A percentile compares a stretch with the other conserved stretches of the same genome.
Conservation (phyloP, 164 flowering plant genomes). For the Santalum album region DNA sequence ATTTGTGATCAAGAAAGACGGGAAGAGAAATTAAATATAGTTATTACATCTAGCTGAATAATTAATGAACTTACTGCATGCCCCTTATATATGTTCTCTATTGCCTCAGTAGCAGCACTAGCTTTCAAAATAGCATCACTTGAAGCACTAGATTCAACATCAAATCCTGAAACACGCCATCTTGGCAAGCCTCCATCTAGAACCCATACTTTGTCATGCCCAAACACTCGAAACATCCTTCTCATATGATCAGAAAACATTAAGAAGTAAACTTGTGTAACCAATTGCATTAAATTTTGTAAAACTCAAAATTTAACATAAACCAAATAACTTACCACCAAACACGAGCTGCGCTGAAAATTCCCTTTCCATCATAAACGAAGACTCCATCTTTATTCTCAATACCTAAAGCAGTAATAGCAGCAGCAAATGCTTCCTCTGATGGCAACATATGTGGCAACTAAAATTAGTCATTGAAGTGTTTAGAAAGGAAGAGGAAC, state of each 20-base stretch:
- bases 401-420: slow-evolving; percentile 89
- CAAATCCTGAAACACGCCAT: slow-evolving; percentile 97
- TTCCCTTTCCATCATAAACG: slow-evolving; percentile 97
- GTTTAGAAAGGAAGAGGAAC: background rate
- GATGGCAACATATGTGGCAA: slow-evolving; percentile 98
- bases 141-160: slow-evolving; percentile 99
- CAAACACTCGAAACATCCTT: slow-evolving; percentile 99
- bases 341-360: slow-evolving; percentile 98
- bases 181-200: slow-evolving; percentile 94
- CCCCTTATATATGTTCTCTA: slow-evolving; percentile 85
- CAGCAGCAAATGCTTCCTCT: slow-evolving; percentile 97
- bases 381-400: slow-evolving; percentile 78
- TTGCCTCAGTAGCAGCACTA: slow-evolving; percentile 97
- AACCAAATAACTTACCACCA: slow-evolving; percentile 69
- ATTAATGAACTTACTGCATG: slow-evolving; percentile 40
- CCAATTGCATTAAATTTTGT: too few relatives aligned
- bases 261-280: background rate
- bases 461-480: slow-evolving; percentile 28
- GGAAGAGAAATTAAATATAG: background rate
- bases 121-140: slow-evolving; percentile 95
- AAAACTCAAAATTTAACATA: slow-evolving; percentile 5
- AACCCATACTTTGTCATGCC: slow-evolving; percentile 95
- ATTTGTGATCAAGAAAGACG: background rate
- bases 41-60: background rate
- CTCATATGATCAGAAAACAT: slow-evolving; percentile 10